phyloP scores from a whole-genome alignment of 345 rosid species.

The Brassica carinata region DNA sequence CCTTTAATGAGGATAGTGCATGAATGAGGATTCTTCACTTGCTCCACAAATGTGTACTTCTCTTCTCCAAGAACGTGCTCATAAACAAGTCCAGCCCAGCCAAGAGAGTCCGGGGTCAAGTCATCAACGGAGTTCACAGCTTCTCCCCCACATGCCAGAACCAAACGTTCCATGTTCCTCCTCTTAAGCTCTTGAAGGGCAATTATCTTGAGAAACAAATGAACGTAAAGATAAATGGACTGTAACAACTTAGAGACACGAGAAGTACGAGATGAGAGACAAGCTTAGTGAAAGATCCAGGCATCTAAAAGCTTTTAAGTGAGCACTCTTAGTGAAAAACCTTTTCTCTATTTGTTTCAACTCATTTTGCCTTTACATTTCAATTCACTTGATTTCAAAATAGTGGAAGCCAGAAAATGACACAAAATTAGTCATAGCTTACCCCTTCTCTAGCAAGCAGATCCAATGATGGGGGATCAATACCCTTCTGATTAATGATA shows the following conservation, averaged over 20 bases:
- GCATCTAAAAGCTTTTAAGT: neutral
- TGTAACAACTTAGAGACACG: slow-evolving; percentile 3
- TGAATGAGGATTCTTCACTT: too few relatives aligned
- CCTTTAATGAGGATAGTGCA: too few relatives aligned
- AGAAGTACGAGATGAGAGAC: slow-evolving; percentile 2
- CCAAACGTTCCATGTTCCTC: slow-evolving; percentile 97
- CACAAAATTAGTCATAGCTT: slow-evolving; percentile 36
- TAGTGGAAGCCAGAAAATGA: neutral
- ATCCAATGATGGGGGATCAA: too few relatives aligned
- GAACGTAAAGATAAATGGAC: slow-evolving; percentile 3
- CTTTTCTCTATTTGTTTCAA: neutral
- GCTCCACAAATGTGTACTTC: too few relatives aligned
- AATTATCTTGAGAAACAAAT: slow-evolving; percentile 16
- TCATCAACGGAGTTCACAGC: slow-evolving; percentile 90
- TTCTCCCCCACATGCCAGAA: slow-evolving; percentile 97
- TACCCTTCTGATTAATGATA: too few relatives aligned
- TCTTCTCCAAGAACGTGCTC: slow-evolving; percentile 47
- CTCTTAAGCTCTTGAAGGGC: slow-evolving; percentile 97
- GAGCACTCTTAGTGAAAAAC: neutral
- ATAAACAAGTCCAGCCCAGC: slow-evolving; percentile 97
- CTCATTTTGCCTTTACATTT: neutral
- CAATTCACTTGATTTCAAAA: slow-evolving; percentile 1
- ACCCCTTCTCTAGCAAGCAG: slow-evolving; percentile 93
- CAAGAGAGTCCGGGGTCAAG: slow-evolving; percentile 83
- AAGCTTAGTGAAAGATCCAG: slow-evolving; percentile 9